phyloP scores from a whole-genome alignment of 805 yeast genomes.

The Saccharomycopsis amapae region DNA sequence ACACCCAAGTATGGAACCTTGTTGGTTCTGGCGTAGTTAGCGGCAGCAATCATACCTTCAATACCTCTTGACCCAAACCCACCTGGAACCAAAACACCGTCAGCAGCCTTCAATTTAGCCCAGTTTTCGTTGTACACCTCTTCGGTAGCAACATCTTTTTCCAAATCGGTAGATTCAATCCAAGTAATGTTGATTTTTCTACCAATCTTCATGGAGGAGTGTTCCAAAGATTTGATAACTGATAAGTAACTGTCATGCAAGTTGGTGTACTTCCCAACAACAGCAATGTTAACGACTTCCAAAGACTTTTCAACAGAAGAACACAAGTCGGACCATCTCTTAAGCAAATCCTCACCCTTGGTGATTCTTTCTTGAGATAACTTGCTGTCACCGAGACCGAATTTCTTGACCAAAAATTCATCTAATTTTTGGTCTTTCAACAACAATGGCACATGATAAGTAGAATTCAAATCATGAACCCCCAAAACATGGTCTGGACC shows the following conservation, averaged over 20 bases:
- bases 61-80: conserved; percentile 97
- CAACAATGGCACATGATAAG: conserved; percentile 94
- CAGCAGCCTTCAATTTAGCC: conserved; percentile 88
- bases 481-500: conserved; percentile 97
- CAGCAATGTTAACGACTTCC: conserved; percentile 87
- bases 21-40: conserved; percentile 97
- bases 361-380: conserved; percentile 43
- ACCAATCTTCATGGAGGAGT: conserved; percentile 83
- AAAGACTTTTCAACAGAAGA: conserved; percentile 71
- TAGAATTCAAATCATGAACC: conserved; percentile 92
- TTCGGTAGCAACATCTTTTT: conserved; percentile 60
- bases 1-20: conserved; percentile 92
- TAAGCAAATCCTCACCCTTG: conserved; percentile 65
- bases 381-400: conserved; percentile 45
- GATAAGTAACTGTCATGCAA: conserved; percentile 92
- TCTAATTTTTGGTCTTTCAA: conserved; percentile 82
- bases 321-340: conserved; percentile 76
- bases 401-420: conserved; percentile 61
- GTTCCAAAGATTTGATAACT: conserved; percentile 93
- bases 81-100: conserved; percentile 96
- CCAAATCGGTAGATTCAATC: conserved; percentile 94
- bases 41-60: conserved; percentile 96
- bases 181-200: conserved; percentile 83
- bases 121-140: conserved; percentile 89
- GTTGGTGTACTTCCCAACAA: conserved; percentile 96